These are phyloP conservation scores for Porogramme epimiltina DNA, from an alignment of 1,284 basidiomycete genomes.

Conservation along the genomic window DNA sequence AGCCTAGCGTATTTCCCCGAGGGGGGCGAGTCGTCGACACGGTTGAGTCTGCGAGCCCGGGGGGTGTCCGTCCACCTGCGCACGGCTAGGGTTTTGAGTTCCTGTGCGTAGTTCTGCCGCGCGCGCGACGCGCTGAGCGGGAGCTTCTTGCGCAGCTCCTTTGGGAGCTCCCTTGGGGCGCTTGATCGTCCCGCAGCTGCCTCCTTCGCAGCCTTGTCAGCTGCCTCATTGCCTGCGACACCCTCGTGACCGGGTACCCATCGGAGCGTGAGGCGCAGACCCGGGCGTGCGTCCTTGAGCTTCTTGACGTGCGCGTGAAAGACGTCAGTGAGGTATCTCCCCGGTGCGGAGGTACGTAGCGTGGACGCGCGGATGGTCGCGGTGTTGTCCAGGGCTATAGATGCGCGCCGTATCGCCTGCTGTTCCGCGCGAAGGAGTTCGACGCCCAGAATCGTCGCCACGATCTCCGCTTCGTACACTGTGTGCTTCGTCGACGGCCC, in stretches of 20 bases:
- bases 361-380: not conserved
- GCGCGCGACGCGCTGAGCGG: conserved; percentile 2
- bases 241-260: conserved; percentile 20
- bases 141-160: conserved; percentile 12
- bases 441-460: not conserved
- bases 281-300: not conserved
- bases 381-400: not conserved
- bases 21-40: conserved; percentile 14
- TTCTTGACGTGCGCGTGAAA: not conserved
- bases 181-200: conserved; percentile 14
- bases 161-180: conserved; percentile 1
- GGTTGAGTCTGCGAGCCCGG: not conserved
- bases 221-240: conserved; percentile 21
- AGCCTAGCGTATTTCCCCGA: conserved; percentile 2
- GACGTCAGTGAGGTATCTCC: not conserved
- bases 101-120: not conserved
- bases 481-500: not conserved
- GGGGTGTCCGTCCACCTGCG: conserved; percentile 1
- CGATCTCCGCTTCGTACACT: not conserved
- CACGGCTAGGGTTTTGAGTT: not conserved
- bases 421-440: not conserved
- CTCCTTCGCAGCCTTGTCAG: conserved; percentile 16
- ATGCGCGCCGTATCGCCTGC: not conserved
- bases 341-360: not conserved
- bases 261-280: not conserved